Evolutionary conservation across 2,329 filamentous ascomycete genomes (phyloP).

Genomic region (Scortechinia acanthostroma): DNA sequence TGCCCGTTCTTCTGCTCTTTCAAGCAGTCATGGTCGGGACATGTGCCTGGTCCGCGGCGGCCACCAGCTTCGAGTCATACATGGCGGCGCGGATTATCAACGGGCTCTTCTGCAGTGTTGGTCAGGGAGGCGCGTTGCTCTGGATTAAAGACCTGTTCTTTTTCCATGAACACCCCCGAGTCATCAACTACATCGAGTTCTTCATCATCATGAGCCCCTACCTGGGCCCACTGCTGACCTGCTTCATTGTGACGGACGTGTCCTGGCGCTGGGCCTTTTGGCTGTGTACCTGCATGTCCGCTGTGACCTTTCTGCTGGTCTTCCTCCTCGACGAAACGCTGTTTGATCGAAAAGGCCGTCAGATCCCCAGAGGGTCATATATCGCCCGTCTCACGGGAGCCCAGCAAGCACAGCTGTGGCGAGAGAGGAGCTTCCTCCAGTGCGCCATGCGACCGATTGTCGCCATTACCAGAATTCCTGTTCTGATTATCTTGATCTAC

Average conservation of each 20-base stretch:
- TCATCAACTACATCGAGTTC: conserved; percentile 7
- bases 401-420: conserved; percentile 3
- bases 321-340: background rate
- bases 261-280: conserved; percentile 6
- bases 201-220: conserved; percentile 21
- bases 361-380: background rate
- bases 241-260: conserved; percentile 5
- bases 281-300: conserved; percentile 3
- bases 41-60: conserved; percentile 25
- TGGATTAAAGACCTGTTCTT: conserved; percentile 31
- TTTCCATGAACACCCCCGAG: conserved; percentile 22
- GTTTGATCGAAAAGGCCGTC: background rate
- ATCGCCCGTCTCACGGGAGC: background rate
- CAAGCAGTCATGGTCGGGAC: conserved; percentile 22
- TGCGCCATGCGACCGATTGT: conserved; percentile 5
- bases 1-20: conserved; percentile 31
- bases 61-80: conserved; percentile 23
- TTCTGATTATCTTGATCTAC: background rate
- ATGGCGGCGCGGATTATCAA: conserved; percentile 31
- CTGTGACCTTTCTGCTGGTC: background rate
- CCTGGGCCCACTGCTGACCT: conserved; percentile 12
- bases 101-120: conserved; percentile 31
- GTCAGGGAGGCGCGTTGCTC: conserved; percentile 28
- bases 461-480: conserved; percentile 3
- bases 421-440: conserved; percentile 3